Evolutionary conservation across 345 rosid species (phyloP).

Genomic region (Sonneratia caseolaris): DNA sequence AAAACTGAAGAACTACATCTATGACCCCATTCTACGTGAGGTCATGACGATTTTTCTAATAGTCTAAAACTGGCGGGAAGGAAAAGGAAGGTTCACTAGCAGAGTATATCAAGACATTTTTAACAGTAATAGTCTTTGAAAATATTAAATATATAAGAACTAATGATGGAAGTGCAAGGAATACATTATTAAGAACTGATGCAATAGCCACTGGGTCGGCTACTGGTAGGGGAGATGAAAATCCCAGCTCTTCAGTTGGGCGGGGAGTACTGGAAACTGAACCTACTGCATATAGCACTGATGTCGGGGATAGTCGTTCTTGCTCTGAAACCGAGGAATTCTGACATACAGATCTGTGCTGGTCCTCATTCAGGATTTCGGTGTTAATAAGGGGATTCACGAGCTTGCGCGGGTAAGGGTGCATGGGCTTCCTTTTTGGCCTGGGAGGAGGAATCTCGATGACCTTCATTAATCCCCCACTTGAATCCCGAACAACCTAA

Average conservation of each 20-base stretch:
- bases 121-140: too few relatives aligned
- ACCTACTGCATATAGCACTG: slow-evolving; percentile 47
- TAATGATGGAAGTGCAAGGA: too few relatives aligned
- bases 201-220: neutral
- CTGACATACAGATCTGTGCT: slow-evolving; percentile 37
- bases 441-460: slow-evolving; percentile 83
- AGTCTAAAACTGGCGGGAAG: too few relatives aligned
- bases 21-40: too few relatives aligned
- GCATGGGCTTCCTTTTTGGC: slow-evolving; percentile 66
- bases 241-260: slow-evolving; percentile 14
- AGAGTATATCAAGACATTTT: too few relatives aligned
- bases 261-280: slow-evolving; percentile 39
- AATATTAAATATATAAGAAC: too few relatives aligned
- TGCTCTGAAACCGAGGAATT: slow-evolving; percentile 28
- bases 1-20: too few relatives aligned
- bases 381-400: slow-evolving; percentile 18
- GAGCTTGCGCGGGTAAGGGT: slow-evolving; percentile 76
- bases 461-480: slow-evolving; percentile 34
- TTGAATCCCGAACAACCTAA: slow-evolving; percentile 48
- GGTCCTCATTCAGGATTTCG: slow-evolving; percentile 19
- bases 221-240: neutral
- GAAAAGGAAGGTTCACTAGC: too few relatives aligned
- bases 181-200: neutral
- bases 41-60: too few relatives aligned
- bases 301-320: slow-evolving; percentile 50